These are phyloP conservation scores for Pseudovirgaria hyperparasitica DNA, from an alignment of 2,329 filamentous ascomycete species.

Conservation along the genomic window DNA sequence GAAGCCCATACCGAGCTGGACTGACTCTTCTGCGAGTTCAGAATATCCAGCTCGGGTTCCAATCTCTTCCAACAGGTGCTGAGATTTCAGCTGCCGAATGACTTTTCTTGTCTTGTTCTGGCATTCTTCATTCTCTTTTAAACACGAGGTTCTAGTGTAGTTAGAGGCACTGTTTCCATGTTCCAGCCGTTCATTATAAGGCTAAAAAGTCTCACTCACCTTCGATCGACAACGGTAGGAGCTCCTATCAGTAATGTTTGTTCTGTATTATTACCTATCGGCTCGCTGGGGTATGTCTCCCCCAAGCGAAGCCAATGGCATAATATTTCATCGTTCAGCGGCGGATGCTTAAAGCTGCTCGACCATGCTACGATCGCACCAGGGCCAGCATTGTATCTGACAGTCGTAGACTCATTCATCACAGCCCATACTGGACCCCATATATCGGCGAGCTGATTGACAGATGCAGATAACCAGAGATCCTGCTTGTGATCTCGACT, in stretches of 20 bases:
- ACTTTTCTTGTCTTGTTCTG: constrained; percentile 1
- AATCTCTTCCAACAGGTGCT: constrained; percentile 3
- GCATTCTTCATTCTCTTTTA: constrained; percentile 3
- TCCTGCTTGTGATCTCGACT: constrained; percentile 1
- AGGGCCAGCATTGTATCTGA: constrained; percentile 3
- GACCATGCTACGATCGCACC: constrained; percentile 1
- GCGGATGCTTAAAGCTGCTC: neutral
- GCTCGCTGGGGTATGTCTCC: neutral
- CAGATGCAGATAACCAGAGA: constrained; percentile 3
- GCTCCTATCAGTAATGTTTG: constrained; percentile 3
- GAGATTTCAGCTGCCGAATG: constrained; percentile 2
- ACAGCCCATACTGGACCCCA: constrained; percentile 4
- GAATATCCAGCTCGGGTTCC: constrained; percentile 1
- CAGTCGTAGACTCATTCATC: constrained; percentile 1
- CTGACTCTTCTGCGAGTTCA: constrained; percentile 2
- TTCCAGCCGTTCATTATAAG: too few species aligned
- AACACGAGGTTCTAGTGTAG: constrained; percentile 2
- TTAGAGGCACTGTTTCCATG: too few species aligned
- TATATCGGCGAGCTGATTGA: constrained; percentile 3
- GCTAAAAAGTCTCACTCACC: too few species aligned
- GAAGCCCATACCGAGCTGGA: constrained; percentile 1
- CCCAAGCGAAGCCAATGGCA: constrained; percentile 4
- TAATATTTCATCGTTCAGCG: constrained; percentile 1
- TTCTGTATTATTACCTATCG: neutral
- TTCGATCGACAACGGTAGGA: constrained; percentile 3